phyloP scores from a whole-genome alignment of 495 filamentous ascomycete species.

The Patellaria atrata region DNA sequence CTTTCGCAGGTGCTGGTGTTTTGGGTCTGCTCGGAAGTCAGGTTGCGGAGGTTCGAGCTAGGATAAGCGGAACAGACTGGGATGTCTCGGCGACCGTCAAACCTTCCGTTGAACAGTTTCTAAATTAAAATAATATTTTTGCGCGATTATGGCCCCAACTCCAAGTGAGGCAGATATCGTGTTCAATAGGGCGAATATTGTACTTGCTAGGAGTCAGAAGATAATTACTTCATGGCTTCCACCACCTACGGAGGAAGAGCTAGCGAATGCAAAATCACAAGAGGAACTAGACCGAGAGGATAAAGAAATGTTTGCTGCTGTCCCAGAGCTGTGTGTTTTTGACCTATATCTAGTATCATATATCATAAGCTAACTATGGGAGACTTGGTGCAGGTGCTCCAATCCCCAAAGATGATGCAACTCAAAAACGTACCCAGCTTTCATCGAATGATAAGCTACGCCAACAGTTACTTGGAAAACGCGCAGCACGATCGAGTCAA shows the following conservation, averaged over 20 bases:
- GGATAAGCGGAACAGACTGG: neutral
- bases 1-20: too few relatives aligned
- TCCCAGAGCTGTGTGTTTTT: slow-evolving; percentile 26
- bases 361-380: neutral
- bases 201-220: slow-evolving; percentile 30
- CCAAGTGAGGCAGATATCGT: slow-evolving; percentile 30
- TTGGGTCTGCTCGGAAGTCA: too few relatives aligned
- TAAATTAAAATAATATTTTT: neutral
- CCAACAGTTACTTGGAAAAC: slow-evolving; percentile 32
- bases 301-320: slow-evolving; percentile 28
- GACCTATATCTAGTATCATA: neutral
- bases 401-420: slow-evolving; percentile 29
- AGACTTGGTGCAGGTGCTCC: slow-evolving; percentile 33
- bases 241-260: slow-evolving; percentile 30
- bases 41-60: slow-evolving; percentile 1
- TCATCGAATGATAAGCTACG: slow-evolving; percentile 31
- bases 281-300: slow-evolving; percentile 25
- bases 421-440: slow-evolving; percentile 23
- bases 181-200: slow-evolving; percentile 31
- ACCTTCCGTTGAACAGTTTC: slow-evolving; percentile 1
- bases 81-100: neutral
- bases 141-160: slow-evolving; percentile 11
- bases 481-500: slow-evolving; percentile 18
- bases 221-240: slow-evolving; percentile 39
- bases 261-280: slow-evolving; percentile 20